phyloP scores from a whole-genome alignment of 2,329 filamentous ascomycete genomes.

The Xylariaceae sp. region DNA sequence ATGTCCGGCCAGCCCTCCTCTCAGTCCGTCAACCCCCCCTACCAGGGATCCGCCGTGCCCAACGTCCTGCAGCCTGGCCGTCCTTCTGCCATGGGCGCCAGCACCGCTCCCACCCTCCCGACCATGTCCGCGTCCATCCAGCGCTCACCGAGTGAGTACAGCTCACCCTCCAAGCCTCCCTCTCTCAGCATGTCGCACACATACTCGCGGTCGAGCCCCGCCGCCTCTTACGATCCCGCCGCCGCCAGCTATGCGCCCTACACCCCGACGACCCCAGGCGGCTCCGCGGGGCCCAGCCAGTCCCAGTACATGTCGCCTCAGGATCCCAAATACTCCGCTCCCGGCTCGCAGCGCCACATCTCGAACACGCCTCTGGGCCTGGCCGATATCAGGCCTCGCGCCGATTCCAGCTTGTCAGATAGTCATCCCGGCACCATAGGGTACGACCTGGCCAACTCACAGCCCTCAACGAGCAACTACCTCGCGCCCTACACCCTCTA shows the following conservation, averaged over 20 bases:
- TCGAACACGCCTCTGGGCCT: constrained; percentile 88
- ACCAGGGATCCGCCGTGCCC: constrained; percentile 47
- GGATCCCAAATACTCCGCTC: constrained; percentile 52
- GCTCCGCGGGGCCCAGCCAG: constrained; percentile 41
- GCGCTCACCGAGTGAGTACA: constrained; percentile 34
- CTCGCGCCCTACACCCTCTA: constrained; percentile 93
- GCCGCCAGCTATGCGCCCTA: constrained; percentile 53
- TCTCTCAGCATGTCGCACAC: constrained; percentile 63
- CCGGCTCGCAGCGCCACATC: constrained; percentile 57
- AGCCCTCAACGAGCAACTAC: constrained; percentile 82
- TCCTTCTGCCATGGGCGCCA: constrained; percentile 37
- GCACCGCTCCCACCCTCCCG: constrained; percentile 43
- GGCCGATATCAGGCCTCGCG: constrained; percentile 83
- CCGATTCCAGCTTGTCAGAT: constrained; percentile 77
- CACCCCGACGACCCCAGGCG: constrained; percentile 61
- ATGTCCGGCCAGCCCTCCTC: constrained; percentile 37
- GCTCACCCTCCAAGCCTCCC: constrained; percentile 60
- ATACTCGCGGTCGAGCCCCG: constrained; percentile 83
- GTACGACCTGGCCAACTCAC: constrained; percentile 63
- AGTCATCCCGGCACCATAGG: constrained; percentile 57
- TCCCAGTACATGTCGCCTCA: constrained; percentile 63
- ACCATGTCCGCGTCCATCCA: constrained; percentile 43
- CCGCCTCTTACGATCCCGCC: constrained; percentile 51
- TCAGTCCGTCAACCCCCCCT: constrained; percentile 35
- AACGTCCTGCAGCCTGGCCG: constrained; percentile 57